Evolutionary conservation across 2,329 filamentous ascomycete genomes (phyloP).

Genomic region (Fusarium longipes): DNA sequence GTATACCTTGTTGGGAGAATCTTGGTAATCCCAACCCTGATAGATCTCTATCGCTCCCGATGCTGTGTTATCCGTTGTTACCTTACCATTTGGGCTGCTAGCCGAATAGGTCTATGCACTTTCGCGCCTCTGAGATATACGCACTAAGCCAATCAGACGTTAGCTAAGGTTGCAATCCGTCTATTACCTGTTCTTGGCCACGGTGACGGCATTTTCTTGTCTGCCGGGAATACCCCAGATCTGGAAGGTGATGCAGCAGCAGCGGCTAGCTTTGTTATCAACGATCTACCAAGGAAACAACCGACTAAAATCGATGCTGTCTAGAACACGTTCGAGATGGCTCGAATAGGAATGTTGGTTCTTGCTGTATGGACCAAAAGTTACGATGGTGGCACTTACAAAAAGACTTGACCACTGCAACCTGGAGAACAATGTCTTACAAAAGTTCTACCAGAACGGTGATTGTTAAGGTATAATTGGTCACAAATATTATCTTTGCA

Average conservation of each 20-base stretch:
- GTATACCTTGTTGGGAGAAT: background rate
- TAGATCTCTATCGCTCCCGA: background rate
- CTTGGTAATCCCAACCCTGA: background rate
- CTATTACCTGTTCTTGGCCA: slow-evolving; percentile 31
- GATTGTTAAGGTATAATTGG: background rate
- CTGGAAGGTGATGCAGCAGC: slow-evolving; percentile 24
- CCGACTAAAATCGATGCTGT: background rate
- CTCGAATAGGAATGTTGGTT: background rate
- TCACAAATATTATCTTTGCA: background rate
- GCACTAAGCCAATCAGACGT: slow-evolving; percentile 1
- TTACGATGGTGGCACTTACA: no score
- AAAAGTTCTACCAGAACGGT: slow-evolving; percentile 10
- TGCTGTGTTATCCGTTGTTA: background rate
- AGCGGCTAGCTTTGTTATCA: background rate
- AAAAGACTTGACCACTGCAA: background rate
- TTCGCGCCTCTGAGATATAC: background rate
- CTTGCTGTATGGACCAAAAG: no score
- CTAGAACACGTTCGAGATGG: background rate
- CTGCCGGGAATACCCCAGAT: slow-evolving; percentile 11
- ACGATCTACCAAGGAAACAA: background rate
- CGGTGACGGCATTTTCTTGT: slow-evolving; percentile 14
- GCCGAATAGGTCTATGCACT: background rate
- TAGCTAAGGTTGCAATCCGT: background rate
- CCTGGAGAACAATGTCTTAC: background rate
- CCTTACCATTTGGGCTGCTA: background rate